Conservation (phyloP, 2,329 filamentous ascomycete species). For the Stachybotrys elegans region DNA sequence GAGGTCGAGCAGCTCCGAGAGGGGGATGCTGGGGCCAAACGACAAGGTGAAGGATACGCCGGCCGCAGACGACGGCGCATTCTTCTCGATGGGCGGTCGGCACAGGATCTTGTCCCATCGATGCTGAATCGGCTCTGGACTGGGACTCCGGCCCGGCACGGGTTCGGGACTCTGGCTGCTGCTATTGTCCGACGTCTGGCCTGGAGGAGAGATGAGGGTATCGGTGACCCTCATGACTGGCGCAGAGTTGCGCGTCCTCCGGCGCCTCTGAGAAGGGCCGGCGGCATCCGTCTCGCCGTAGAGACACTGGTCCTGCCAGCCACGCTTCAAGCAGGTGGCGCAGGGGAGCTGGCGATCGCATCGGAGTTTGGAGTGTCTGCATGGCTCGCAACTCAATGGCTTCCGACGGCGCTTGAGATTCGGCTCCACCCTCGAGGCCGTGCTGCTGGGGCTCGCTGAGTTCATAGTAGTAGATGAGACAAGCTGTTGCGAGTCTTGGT, state of each 20-base stretch:
- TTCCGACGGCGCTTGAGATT: conserved; percentile 5
- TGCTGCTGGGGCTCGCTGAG: background rate
- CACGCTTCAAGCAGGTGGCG: conserved; percentile 6
- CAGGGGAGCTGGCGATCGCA: conserved; percentile 13
- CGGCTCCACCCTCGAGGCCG: background rate
- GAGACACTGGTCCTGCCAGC: conserved; percentile 1
- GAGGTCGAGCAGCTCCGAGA: conserved; percentile 5
- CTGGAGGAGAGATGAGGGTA: background rate
- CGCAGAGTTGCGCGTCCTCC: background rate
- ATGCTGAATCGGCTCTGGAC: background rate
- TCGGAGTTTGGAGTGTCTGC: conserved; percentile 10
- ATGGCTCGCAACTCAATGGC: conserved; percentile 11
- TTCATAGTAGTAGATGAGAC: background rate
- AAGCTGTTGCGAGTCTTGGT: background rate
- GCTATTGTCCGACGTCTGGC: too few species aligned
- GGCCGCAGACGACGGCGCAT: background rate
- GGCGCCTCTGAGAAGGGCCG: background rate
- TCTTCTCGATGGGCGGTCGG: background rate
- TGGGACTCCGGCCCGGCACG: background rate
- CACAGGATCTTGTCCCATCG: conserved; percentile 3
- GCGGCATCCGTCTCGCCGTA: too few species aligned
- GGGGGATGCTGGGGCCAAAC: conserved; percentile 5
- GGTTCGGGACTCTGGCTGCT: background rate
- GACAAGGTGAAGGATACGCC: conserved; percentile 1
- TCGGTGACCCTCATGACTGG: too few species aligned